phyloP scores from a whole-genome alignment of 306 rosid species.

The Dryas drummondii region DNA sequence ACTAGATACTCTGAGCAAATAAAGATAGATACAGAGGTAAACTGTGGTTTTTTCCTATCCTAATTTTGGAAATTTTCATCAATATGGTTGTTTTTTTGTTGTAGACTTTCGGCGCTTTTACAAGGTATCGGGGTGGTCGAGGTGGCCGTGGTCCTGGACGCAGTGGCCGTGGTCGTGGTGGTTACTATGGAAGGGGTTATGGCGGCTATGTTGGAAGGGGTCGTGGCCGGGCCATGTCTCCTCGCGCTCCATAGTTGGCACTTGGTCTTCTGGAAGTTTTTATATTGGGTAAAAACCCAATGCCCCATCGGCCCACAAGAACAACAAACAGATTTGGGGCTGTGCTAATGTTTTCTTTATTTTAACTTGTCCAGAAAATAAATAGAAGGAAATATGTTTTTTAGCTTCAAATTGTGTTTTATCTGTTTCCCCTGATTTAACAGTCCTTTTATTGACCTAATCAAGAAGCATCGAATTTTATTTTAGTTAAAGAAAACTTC shows the following conservation, averaged over 20 bases:
- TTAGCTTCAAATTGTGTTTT: constrained; percentile 22
- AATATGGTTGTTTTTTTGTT: constrained; percentile 28
- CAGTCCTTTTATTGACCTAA: constrained; percentile 8
- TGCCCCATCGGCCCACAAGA: constrained; percentile 16
- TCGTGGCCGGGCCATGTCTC: constrained; percentile 61
- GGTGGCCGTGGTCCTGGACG: constrained; percentile 75
- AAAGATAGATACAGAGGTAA: constrained; percentile 85
- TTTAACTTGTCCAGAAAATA: constrained; percentile 39
- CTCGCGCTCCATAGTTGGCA: constrained; percentile 34
- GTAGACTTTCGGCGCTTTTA: constrained; percentile 88
- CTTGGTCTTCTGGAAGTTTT: constrained; percentile 16
- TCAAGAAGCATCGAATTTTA: neutral
- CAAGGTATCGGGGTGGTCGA: constrained; percentile 77
- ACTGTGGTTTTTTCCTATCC: neutral
- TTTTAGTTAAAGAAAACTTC: neutral
- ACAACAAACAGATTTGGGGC: constrained; percentile 25
- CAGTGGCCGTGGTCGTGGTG: constrained; percentile 77
- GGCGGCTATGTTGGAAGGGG: constrained; percentile 69
- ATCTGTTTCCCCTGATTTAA: constrained; percentile 18
- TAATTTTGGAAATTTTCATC: constrained; percentile 13
- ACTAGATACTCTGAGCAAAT: constrained; percentile 76
- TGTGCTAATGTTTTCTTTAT: constrained; percentile 4
- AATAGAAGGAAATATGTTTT: constrained; percentile 28
- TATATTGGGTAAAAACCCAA: constrained; percentile 18
- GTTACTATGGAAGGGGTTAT: constrained; percentile 73